A percentile compares a stretch with the other conserved stretches of the same genome.
Evolutionary conservation across 2,329 filamentous ascomycete genomes (phyloP).

Genomic region (Penicillium thymicola): DNA sequence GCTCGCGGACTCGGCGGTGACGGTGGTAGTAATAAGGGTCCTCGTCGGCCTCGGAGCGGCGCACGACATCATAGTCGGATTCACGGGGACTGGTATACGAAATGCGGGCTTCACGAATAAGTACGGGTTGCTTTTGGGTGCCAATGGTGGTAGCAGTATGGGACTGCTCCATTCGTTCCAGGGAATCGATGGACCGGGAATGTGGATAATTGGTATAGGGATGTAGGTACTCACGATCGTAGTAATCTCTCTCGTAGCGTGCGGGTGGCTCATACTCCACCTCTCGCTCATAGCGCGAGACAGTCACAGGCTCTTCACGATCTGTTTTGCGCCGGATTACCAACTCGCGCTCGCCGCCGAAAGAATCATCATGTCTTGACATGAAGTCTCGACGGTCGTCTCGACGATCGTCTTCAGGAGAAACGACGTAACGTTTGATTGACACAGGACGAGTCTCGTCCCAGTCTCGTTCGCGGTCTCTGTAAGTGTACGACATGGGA

Average conservation of each 20-base stretch:
- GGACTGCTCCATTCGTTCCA: slow-evolving; percentile 45
- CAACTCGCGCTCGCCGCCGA: slow-evolving; percentile 40
- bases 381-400: slow-evolving; percentile 39
- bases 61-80: slow-evolving; percentile 58
- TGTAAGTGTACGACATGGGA: slow-evolving; percentile 38
- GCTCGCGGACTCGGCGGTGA: slow-evolving; percentile 54
- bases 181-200: slow-evolving; percentile 53
- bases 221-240: slow-evolving; percentile 42
- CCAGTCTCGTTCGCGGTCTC: slow-evolving; percentile 42
- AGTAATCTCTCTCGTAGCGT: slow-evolving; percentile 44
- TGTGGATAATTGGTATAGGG: slow-evolving; percentile 50
- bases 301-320: slow-evolving; percentile 40
- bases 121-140: slow-evolving; percentile 51
- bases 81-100: slow-evolving; percentile 51
- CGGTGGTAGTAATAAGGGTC: slow-evolving; percentile 63
- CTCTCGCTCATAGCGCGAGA: slow-evolving; percentile 51
- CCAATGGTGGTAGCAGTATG: slow-evolving; percentile 49
- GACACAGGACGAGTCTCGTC: slow-evolving; percentile 44
- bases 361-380: slow-evolving; percentile 24
- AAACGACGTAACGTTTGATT: slow-evolving; percentile 57
- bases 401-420: slow-evolving; percentile 41
- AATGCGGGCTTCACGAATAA: slow-evolving; percentile 53
- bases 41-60: slow-evolving; percentile 54
- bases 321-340: slow-evolving; percentile 47
- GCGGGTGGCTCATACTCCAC: slow-evolving; percentile 42